Base-by-base conservation (phyloP, 148 eudicot species). In the Diospyros kaki region DNA sequence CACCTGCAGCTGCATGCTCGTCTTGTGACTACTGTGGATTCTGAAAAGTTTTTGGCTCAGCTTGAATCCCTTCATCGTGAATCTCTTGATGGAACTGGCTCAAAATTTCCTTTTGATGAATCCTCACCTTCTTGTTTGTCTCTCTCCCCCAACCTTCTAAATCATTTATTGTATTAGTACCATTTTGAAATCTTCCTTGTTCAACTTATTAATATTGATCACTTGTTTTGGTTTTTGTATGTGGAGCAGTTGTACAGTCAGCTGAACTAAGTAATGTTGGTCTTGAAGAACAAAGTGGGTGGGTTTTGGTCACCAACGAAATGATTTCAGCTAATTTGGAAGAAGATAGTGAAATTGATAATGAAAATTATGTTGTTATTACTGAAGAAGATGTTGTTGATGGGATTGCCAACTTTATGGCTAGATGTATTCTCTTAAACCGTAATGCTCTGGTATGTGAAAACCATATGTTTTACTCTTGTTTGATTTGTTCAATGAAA, bases 281-380 rank as follows among this genome's bases (percentile, higher is more conserved):
- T 80, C 75, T 80, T 59, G 92, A 83, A 79, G 88, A 90, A 70
- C 98, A 96, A 3, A 94, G 96, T 81, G 84, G 90, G 93, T 94
- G 98, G 98, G 96, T 94, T 41, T 94, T 96, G 98, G 95, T 94
- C 65, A 80, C 89, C 28, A 90, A 92, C 67, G 92, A 88, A 2
- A 94, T 87, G 91, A 84, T 83, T 69, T 94, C 88, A 7, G 83
- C 86, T 66, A 88, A 83, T 64, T 64, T 76, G 59, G 97, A 94
- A 83, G 97, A 87, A 79, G 77, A 73, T 65, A 90, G 98, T 85
- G 93, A 81, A 66, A 92, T 94, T 60, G 98, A 94, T 83, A 82
- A 86, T 73, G 97, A 94, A 58, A 87, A 74, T 79, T 94, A 92
- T 86, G 87, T 94, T 9, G 71, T 94, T 61, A 83, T 94, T 55